Evolutionary conservation across 768 basidiomycete genomes (phyloP), one percentile per base, ranked within the genome.

Genomic region (Hygrocybe coccinea): DNA sequence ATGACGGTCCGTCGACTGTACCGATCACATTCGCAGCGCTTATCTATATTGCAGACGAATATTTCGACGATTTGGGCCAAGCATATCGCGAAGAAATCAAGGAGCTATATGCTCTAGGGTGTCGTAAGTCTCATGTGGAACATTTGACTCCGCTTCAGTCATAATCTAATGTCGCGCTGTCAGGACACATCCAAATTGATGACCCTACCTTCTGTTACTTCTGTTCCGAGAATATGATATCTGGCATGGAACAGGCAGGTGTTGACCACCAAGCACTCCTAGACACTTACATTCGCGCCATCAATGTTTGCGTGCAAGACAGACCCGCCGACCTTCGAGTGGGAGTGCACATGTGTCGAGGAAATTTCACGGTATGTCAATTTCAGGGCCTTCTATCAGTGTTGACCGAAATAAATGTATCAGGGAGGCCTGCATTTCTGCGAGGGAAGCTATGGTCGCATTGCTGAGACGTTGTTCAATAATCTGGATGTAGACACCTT

Each of bases 281-380:
- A 17, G 80, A 87, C 55, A 80, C 81, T 5, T 89, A 89, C 65
- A 82, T 87, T 65, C 75, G 79, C 50, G 79, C 83, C 19, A 84
- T 86, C 74, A 85, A 81, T 65, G 65, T 76, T 15, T 76, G 79
- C 59, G 75, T 83, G 1, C 68, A 75, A 56, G 78, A 72, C 45
- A 75, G 80, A 22, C 83, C 84, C 6, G 65, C 63, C 47, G 83
- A 85, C 66, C 68, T 86, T 59, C 78, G 69, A 39, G 67, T 82
- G 25, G 77, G 82, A 24, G 62, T 85, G 25, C 84, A 86, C 64
- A 77, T 85, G 69, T 86, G 84, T 64, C 74, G 83, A 57, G 78
- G 79, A 25, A 78, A 79, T 59, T 79, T 69, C 64, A 77, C 69
- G 66, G 67, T 87, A 73, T 57, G 74, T 29, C 29, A 29, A 77